phyloP scores from a whole-genome alignment of 140 eudicot genomes.

The Ambrosia hybrid region DNA sequence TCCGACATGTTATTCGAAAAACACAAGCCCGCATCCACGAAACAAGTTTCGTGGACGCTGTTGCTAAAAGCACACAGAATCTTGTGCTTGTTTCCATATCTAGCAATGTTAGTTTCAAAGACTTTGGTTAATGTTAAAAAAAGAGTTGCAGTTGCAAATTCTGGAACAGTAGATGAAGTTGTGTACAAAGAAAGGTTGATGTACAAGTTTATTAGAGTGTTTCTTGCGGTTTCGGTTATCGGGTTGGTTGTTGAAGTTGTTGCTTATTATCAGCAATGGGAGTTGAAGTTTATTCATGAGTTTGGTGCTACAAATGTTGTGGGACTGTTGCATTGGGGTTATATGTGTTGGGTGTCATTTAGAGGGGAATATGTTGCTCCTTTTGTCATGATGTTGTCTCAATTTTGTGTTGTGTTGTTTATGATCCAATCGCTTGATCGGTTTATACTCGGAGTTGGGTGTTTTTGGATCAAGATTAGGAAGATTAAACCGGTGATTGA shows the following conservation, averaged over 20 bases:
- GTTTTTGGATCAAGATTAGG: constrained; percentile 75
- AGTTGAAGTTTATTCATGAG: constrained; percentile 51
- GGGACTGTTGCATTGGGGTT: constrained; percentile 60
- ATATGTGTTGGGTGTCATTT: constrained; percentile 63
- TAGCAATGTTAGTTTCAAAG: constrained; percentile 33
- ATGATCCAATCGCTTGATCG: constrained; percentile 86
- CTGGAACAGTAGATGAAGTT: constrained; percentile 59
- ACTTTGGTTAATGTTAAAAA: constrained; percentile 45
- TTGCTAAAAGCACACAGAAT: constrained; percentile 62
- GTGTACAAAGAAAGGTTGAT: constrained; percentile 57
- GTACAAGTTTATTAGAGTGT: constrained; percentile 60
- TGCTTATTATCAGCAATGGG: constrained; percentile 77
- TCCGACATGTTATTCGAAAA: constrained; percentile 53
- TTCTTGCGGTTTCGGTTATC: constrained; percentile 57
- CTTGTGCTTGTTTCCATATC: constrained; percentile 51
- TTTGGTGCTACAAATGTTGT: constrained; percentile 43
- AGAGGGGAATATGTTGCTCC: constrained; percentile 83
- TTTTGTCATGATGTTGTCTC: constrained; percentile 43
- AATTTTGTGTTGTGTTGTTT: constrained; percentile 76
- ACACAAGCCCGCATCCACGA: constrained; percentile 61
- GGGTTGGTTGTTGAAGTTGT: constrained; percentile 52
- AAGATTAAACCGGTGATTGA: constrained; percentile 59
- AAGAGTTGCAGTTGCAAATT: constrained; percentile 50
- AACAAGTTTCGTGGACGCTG: constrained; percentile 66
- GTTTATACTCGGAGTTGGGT: constrained; percentile 63